A percentile compares a stretch with the other conserved stretches of the same genome.
phyloP scores from a whole-genome alignment of 2,329 filamentous ascomycete species.

The Aspergillus novoparasiticus region DNA sequence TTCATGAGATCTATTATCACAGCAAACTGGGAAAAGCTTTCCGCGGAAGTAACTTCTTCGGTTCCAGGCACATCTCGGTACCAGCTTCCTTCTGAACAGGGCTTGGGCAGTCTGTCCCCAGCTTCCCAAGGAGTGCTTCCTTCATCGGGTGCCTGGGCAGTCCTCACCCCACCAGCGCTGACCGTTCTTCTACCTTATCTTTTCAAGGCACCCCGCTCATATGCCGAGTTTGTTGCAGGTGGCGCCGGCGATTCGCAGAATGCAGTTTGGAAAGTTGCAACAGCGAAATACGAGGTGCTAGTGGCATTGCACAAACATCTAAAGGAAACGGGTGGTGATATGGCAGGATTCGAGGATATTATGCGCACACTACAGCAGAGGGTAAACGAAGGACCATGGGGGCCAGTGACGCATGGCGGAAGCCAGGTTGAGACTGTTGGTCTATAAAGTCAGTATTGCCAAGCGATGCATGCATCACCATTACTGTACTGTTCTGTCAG shows the following conservation, averaged over 20 bases:
- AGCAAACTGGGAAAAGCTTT: constrained; percentile 54
- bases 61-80: constrained; percentile 30
- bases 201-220: constrained; percentile 58
- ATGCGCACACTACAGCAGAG: constrained; percentile 42
- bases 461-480: neutral
- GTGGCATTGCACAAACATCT: constrained; percentile 52
- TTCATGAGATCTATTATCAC: constrained; percentile 57
- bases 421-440: constrained; percentile 41
- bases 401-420: constrained; percentile 34
- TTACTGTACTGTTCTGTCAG: neutral
- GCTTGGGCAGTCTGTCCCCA: constrained; percentile 40
- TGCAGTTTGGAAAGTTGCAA: constrained; percentile 59
- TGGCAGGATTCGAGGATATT: constrained; percentile 43
- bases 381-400: constrained; percentile 46
- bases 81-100: constrained; percentile 44
- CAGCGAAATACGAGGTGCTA: constrained; percentile 60
- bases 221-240: constrained; percentile 59
- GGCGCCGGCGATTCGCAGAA: constrained; percentile 60
- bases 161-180: constrained; percentile 55
- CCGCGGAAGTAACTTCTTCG: constrained; percentile 30
- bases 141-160: constrained; percentile 51
- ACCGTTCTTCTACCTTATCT: constrained; percentile 58
- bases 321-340: constrained; percentile 35
- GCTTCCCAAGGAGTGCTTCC: constrained; percentile 40
- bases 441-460: constrained; percentile 23